Evolutionary conservation across 2,329 filamentous ascomycete species (phyloP).

Genomic region (Lachnellula hyalina): DNA sequence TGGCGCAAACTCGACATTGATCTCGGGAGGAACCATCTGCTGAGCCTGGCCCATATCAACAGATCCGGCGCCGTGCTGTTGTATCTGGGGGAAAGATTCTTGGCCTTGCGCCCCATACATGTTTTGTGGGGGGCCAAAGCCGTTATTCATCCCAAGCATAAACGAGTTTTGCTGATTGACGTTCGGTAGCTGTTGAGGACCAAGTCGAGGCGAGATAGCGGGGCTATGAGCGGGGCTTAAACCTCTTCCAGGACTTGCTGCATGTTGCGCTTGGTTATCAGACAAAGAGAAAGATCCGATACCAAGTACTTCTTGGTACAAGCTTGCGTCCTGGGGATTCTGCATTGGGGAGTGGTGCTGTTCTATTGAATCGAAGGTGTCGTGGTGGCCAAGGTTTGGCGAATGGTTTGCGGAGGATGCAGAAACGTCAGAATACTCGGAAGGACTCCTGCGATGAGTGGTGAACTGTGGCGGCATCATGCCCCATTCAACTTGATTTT

Average conservation of each 20-base stretch:
- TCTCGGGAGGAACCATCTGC: constrained; percentile 85
- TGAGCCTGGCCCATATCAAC: constrained; percentile 62
- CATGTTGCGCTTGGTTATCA: constrained; percentile 50
- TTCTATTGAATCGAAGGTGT: constrained; percentile 70
- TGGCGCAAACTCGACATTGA: constrained; percentile 89
- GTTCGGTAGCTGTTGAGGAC: constrained; percentile 51
- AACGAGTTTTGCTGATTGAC: constrained; percentile 41
- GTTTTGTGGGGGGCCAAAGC: constrained; percentile 43
- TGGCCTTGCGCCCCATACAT: constrained; percentile 44
- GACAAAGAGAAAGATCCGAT: constrained; percentile 78
- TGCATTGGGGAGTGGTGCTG: constrained; percentile 76
- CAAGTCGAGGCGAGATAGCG: constrained; percentile 58
- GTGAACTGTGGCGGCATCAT: constrained; percentile 60
- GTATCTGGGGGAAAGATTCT: constrained; percentile 42
- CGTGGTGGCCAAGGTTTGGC: constrained; percentile 71
- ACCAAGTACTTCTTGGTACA: constrained; percentile 73
- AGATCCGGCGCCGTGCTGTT: constrained; percentile 39
- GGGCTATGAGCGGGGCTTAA: constrained; percentile 75
- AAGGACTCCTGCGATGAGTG: constrained; percentile 76
- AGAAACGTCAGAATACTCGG: constrained; percentile 89
- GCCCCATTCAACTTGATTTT: constrained; percentile 51
- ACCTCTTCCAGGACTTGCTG: constrained; percentile 60
- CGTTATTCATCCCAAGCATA: constrained; percentile 42
- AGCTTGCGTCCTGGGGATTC: constrained; percentile 61
- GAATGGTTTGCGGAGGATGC: constrained; percentile 81